A percentile compares a stretch with the other conserved stretches of the same genome.
Conservation (phyloP, 163 green algal genomes). For the Coccomyxa subellipsoidea region DNA sequence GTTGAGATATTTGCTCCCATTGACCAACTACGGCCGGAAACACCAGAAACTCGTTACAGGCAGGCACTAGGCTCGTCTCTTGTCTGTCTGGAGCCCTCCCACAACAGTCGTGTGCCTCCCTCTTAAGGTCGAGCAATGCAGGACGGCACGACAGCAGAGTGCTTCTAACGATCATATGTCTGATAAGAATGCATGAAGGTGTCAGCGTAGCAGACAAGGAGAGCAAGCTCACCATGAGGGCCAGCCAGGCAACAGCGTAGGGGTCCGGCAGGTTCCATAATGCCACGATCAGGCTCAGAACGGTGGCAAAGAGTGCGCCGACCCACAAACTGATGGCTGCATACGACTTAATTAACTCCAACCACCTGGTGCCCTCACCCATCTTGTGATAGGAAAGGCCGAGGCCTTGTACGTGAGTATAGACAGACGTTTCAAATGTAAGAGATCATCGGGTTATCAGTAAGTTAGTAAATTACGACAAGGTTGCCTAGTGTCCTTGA, state of each 20-base stretch:
- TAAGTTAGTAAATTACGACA: no score
- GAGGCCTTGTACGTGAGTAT: background rate
- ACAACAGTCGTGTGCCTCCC: background rate
- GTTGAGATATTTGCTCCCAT: no score
- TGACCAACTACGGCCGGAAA: no score
- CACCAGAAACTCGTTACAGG: no score
- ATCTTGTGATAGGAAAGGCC: background rate
- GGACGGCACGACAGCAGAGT: background rate
- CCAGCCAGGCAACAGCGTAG: background rate
- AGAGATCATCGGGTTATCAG: background rate
- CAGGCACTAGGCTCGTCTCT: no score
- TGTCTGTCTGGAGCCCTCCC: no score
- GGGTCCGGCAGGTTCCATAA: constrained; percentile 3
- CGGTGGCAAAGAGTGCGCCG: background rate
- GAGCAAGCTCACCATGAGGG: background rate
- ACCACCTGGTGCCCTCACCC: background rate
- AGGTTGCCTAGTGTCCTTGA: no score
- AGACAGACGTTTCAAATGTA: background rate
- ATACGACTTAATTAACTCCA: background rate
- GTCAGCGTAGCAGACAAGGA: background rate
- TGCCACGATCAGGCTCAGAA: background rate
- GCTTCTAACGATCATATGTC: background rate
- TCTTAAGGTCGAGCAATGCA: background rate
- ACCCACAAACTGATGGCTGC: constrained; percentile 6
- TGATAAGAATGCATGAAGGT: no score